Conservation (phyloP, 139 green algal species). For the Chlorella vulgaris region DNA sequence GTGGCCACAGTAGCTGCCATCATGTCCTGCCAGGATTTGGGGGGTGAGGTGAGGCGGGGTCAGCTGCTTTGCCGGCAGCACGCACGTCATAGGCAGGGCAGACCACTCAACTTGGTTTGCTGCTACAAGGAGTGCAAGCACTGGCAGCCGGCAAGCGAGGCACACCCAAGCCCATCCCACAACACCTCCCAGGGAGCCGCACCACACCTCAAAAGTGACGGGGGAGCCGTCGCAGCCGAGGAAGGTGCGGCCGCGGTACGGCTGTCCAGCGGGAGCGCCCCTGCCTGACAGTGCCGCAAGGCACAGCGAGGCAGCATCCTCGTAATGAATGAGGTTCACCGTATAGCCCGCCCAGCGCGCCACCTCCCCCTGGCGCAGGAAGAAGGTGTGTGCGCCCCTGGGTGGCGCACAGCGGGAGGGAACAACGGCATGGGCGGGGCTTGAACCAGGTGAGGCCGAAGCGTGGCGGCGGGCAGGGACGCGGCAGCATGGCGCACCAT, state of each 20-base stretch:
- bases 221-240: slow-evolving; percentile 76
- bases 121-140: too few species aligned
- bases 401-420: neutral
- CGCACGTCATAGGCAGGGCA: too few species aligned
- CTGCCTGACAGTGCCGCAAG: slow-evolving; percentile 47
- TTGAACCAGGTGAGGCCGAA: too few species aligned
- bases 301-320: slow-evolving; percentile 89
- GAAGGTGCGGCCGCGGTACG: slow-evolving; percentile 64
- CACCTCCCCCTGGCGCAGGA: slow-evolving; percentile 70
- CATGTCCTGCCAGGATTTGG: slow-evolving; percentile 54
- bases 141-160: too few species aligned
- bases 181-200: too few species aligned
- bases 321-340: slow-evolving; percentile 99
- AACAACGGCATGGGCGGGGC: neutral
- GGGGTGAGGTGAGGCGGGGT: neutral
- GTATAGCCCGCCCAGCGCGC: slow-evolving; percentile 69
- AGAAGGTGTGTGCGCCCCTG: slow-evolving; percentile 93
- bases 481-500: too few species aligned
- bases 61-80: too few species aligned
- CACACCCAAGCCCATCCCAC: too few species aligned
- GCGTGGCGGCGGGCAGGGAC: too few species aligned
- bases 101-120: too few species aligned
- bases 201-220: slow-evolving; percentile 78
- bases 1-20: slow-evolving; percentile 50
- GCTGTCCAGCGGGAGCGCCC: slow-evolving; percentile 13